Percentiles rank a stretch among this genome's conserved stretches.
Evolutionary conservation across 202 grass and related monocot genomes (phyloP).

Genomic region (Musa balbisiana): DNA sequence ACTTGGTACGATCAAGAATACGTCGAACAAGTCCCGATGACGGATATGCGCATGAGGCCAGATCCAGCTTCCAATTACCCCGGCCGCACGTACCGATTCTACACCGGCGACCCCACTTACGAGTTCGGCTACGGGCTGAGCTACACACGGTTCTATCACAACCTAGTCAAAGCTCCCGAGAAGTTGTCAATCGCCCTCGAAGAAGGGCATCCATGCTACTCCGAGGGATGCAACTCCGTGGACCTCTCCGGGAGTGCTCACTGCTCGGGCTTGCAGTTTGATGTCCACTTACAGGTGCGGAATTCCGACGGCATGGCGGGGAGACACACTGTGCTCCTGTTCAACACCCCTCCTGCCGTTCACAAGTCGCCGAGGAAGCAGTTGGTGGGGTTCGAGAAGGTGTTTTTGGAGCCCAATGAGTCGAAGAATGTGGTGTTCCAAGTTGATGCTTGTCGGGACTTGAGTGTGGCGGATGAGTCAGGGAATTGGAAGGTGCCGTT

Average conservation of each 20-base stretch:
- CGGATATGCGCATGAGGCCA: conserved; percentile 79
- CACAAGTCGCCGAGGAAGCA: conserved; percentile 75
- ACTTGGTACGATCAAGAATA: conserved; percentile 81
- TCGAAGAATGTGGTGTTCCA: conserved; percentile 48
- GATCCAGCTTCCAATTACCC: conserved; percentile 53
- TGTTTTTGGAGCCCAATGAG: conserved; percentile 43
- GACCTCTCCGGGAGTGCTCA: conserved; percentile 29
- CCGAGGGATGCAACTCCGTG: conserved; percentile 48
- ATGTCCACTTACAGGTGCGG: conserved; percentile 48
- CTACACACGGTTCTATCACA: conserved; percentile 59
- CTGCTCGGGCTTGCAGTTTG: conserved; percentile 44
- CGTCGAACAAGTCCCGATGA: conserved; percentile 53
- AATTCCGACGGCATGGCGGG: conserved; percentile 45
- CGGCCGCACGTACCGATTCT: conserved; percentile 88
- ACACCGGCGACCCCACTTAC: conserved; percentile 67
- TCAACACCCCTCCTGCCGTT: conserved; percentile 61
- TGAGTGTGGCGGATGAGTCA: conserved; percentile 75
- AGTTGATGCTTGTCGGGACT: conserved; percentile 82
- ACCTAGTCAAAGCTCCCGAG: conserved; percentile 40
- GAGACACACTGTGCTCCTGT: conserved; percentile 70
- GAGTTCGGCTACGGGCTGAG: conserved; percentile 85
- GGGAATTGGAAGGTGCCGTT: conserved; percentile 69
- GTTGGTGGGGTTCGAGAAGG: conserved; percentile 73
- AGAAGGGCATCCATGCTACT: conserved; percentile 51
- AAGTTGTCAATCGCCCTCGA: conserved; percentile 45